These are phyloP conservation scores for Patellifolia procumbens DNA, from an alignment of 179 eudicot species.

Conservation along the genomic window DNA sequence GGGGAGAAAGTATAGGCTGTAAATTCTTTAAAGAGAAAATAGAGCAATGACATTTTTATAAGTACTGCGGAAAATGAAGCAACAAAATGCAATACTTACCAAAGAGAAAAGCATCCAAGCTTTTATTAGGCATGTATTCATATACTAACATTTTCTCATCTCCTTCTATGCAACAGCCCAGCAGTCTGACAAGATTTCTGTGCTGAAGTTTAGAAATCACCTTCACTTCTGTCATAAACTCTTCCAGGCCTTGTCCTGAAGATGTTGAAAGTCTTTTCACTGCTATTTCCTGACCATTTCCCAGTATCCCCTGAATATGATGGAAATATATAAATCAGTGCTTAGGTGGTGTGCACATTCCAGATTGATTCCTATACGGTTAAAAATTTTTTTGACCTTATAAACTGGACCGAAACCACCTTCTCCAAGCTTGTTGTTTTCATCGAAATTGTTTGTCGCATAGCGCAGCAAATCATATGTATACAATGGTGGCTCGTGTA, in stretches of 20 bases:
- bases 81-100: constrained; percentile 28
- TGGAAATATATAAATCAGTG: neutral
- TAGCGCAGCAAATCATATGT: constrained; percentile 32
- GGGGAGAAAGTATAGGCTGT: neutral
- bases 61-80: constrained; percentile 3
- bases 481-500: constrained; percentile 46
- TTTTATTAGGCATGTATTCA: constrained; percentile 45
- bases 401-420: constrained; percentile 72
- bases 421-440: constrained; percentile 51
- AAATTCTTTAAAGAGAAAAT: neutral
- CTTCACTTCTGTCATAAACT: constrained; percentile 54
- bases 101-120: constrained; percentile 49
- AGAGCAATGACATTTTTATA: neutral
- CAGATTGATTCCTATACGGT: constrained; percentile 6
- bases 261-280: constrained; percentile 51
- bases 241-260: constrained; percentile 50
- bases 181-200: constrained; percentile 50
- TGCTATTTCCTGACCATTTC: constrained; percentile 41
- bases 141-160: constrained; percentile 47
- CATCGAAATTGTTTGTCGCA: constrained; percentile 46
- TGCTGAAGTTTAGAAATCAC: constrained; percentile 55
- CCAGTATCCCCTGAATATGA: constrained; percentile 27
- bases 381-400: constrained; percentile 32
- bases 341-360: neutral
- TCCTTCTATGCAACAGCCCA: constrained; percentile 50